Base-by-base conservation (phyloP, 2,329 filamentous ascomycete genomes). In the Orbilia blumenaviensis region DNA sequence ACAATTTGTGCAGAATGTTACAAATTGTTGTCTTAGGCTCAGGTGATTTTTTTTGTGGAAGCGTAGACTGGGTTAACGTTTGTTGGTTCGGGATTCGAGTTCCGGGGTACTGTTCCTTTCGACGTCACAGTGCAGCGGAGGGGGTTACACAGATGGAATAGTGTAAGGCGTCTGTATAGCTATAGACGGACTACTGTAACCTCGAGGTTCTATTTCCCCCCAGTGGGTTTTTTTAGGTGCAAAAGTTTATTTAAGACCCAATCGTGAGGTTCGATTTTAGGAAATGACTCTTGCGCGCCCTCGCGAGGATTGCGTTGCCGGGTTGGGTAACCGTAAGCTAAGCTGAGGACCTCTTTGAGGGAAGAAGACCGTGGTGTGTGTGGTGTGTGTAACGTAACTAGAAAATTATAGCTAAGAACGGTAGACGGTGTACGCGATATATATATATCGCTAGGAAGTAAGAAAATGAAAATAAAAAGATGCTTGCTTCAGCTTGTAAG, bases 221-320 rank as follows among this genome's bases (percentile, higher is more conserved):
- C n/a, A n/a, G n/a, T n/a, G n/a, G 9, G 12, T 2, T n/a, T 38
- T 32, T 38, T 56, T 16, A 50, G 25, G 46, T 50, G 46, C 7
- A 50, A 25, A n/a, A n/a, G n/a, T n/a, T n/a, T n/a, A 32, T 50
- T 10, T 32, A 48, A 23, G 25, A 10, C 8, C 42, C 18, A 25
- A 14, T n/a, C 10, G 44, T 14, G 23, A 46, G 7, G 46, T 18
- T 52, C 25, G 12, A 34, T 32, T 52, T 9, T 16, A n/a, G 48
- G 48, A 32, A 52, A 52, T 21, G n/a, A 14, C 21, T 9, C 6
- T 8, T 8, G 23, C 2, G 48, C 21, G 16, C 8, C 12, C 16
- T 71, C 66, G 66, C 42, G 14, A 62, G 66, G 66, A 71, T n/a
- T 34, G 66, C 56, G 66, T 54, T 71, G 56, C 66, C 66, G 14